Evolutionary conservation across 2,329 filamentous ascomycete genomes (phyloP).

Genomic region (Polychaeton citri): DNA sequence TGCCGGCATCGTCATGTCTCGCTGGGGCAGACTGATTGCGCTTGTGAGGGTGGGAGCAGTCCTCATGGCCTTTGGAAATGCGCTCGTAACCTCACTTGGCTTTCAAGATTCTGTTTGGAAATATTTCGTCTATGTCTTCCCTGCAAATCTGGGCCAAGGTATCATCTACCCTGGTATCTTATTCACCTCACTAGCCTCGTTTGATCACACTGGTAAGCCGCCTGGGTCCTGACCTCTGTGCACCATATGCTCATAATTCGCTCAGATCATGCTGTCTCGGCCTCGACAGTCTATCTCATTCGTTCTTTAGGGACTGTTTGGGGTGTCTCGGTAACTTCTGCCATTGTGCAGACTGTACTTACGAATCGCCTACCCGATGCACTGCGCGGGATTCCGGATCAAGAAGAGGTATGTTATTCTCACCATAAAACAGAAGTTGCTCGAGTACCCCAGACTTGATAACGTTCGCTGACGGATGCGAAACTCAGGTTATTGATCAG

Average conservation of each 20-base stretch:
- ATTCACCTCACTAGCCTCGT: slow-evolving; percentile 50
- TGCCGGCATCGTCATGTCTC: slow-evolving; percentile 34
- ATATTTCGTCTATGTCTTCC: slow-evolving; percentile 31
- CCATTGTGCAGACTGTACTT: slow-evolving; percentile 50
- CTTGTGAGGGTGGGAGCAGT: slow-evolving; percentile 28
- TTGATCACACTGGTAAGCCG: slow-evolving; percentile 44
- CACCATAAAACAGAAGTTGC: background rate
- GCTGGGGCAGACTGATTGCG: slow-evolving; percentile 30
- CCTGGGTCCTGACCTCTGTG: no score
- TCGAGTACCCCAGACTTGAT: background rate
- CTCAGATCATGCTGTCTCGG: slow-evolving; percentile 48
- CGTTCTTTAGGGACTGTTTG: slow-evolving; percentile 51
- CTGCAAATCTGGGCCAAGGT: slow-evolving; percentile 33
- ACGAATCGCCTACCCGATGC: slow-evolving; percentile 40
- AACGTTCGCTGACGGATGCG: no score
- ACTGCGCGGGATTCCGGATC: slow-evolving; percentile 42
- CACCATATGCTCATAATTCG: background rate
- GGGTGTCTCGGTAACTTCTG: slow-evolving; percentile 49
- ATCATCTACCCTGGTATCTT: slow-evolving; percentile 37
- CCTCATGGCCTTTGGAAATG: slow-evolving; percentile 32
- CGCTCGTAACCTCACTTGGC: slow-evolving; percentile 25
- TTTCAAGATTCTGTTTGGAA: slow-evolving; percentile 33
- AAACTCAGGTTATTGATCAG: slow-evolving; percentile 42
- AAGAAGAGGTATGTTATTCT: slow-evolving; percentile 39
- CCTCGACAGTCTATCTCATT: slow-evolving; percentile 51